A percentile compares a stretch with the other conserved stretches of the same genome.
These are phyloP conservation scores for Globisporangium sylvaticum DNA, from an alignment of 352 stramenopile species.

Conservation along the genomic window DNA sequence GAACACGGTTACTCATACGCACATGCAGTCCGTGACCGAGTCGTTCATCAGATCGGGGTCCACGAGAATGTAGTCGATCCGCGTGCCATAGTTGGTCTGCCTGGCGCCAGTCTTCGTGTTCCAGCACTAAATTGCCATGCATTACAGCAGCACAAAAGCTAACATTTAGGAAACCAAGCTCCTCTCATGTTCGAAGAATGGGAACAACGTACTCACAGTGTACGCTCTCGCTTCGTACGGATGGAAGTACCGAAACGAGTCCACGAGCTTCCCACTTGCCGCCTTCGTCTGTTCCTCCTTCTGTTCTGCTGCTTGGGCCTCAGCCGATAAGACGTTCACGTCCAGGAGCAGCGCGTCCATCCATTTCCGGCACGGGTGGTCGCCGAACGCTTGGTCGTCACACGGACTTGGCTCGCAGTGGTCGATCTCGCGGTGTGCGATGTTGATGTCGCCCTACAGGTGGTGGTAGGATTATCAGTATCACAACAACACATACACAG, in stretches of 20 bases:
- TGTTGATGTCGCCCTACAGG: slow-evolving; percentile 78
- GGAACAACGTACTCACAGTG: slow-evolving; percentile 51
- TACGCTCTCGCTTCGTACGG: slow-evolving; percentile 69
- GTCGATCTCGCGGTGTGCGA: slow-evolving; percentile 75
- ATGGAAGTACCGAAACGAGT: slow-evolving; percentile 80
- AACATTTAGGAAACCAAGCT: too few species aligned
- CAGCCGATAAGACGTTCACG: not conserved
- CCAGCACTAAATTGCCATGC: too few species aligned
- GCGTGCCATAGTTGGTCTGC: slow-evolving; percentile 88
- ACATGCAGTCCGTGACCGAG: slow-evolving; percentile 57
- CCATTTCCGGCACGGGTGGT: slow-evolving; percentile 69
- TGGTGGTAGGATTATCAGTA: too few species aligned
- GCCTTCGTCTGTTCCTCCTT: not conserved
- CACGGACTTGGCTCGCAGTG: slow-evolving; percentile 51
- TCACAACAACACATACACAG: too few species aligned
- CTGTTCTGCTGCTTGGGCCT: not conserved
- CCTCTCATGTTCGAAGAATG: too few species aligned
- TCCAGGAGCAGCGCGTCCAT: slow-evolving; percentile 34
- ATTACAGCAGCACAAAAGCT: too few species aligned
- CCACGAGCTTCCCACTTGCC: slow-evolving; percentile 41
- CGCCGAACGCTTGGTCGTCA: slow-evolving; percentile 36
- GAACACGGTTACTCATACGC: slow-evolving; percentile 6
- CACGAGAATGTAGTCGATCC: slow-evolving; percentile 90
- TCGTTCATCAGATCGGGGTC: slow-evolving; percentile 45
- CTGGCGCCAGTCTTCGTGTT: slow-evolving; percentile 79